These are phyloP conservation scores for Ziziphus jujuba DNA, from an alignment of 306 rosid species.

Conservation along the genomic window DNA sequence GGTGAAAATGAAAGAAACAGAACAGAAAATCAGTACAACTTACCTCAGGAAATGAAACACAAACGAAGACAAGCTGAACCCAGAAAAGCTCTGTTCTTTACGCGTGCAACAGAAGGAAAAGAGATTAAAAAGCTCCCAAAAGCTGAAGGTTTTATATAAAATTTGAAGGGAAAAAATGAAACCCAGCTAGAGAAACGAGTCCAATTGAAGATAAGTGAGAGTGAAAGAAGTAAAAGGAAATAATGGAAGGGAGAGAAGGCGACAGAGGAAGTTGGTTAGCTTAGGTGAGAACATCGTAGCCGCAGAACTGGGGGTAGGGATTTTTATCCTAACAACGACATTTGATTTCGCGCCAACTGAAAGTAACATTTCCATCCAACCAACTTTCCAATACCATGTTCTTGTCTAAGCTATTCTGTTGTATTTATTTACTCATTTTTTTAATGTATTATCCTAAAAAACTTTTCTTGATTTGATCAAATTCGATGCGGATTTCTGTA, in stretches of 20 bases:
- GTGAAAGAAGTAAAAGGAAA: neutral
- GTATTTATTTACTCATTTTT: neutral
- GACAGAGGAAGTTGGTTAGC: neutral
- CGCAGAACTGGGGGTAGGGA: constrained; percentile 10
- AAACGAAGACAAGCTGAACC: constrained; percentile 6
- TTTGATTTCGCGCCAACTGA: constrained; percentile 39
- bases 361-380: neutral
- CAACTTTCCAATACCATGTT: neutral
- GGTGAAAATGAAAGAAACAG: neutral
- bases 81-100: constrained; percentile 4
- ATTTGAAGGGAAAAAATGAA: neutral
- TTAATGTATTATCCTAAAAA: neutral
- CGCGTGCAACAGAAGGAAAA: no score
- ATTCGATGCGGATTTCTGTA: no score
- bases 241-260: constrained; percentile 6
- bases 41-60: constrained; percentile 17
- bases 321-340: constrained; percentile 9
- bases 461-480: no score
- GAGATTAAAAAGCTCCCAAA: neutral
- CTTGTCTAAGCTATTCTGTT: neutral
- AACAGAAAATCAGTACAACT: neutral
- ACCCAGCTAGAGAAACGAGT: constrained; percentile 6
- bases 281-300: constrained; percentile 8
- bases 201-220: neutral
- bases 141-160: neutral